These are phyloP conservation scores for Herpotrichia juniperi DNA, from an alignment of 2,329 filamentous ascomycete genomes.

Conservation along the genomic window DNA sequence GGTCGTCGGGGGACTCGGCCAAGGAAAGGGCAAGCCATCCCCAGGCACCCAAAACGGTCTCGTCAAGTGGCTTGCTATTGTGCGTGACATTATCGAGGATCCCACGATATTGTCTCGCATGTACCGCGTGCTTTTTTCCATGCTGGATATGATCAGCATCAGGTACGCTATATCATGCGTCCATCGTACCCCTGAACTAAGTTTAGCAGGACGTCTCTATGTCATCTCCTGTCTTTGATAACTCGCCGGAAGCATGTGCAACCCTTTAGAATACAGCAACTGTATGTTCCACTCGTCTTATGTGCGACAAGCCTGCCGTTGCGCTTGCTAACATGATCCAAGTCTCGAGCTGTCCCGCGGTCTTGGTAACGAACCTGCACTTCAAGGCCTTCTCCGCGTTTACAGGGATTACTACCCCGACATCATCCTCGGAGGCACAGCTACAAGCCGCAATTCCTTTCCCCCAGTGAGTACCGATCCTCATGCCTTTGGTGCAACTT, in stretches of 20 bases:
- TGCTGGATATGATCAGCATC: conserved; percentile 80
- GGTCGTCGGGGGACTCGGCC: conserved; percentile 75
- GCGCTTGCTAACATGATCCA: conserved; percentile 26
- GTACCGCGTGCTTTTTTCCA: conserved; percentile 79
- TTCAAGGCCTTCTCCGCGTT: conserved; percentile 77
- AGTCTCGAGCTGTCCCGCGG: conserved; percentile 56
- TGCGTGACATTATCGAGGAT: conserved; percentile 73
- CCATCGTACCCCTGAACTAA: conserved; percentile 24
- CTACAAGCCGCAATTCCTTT: conserved; percentile 48
- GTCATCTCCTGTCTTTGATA: conserved; percentile 78
- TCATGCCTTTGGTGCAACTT: conserved; percentile 15
- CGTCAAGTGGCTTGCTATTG: conserved; percentile 78
- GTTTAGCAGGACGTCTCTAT: conserved; percentile 57
- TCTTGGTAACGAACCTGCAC: conserved; percentile 69
- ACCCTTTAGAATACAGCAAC: conserved; percentile 79
- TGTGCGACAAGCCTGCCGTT: background rate
- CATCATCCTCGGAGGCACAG: conserved; percentile 76
- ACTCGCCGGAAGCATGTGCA: conserved; percentile 83
- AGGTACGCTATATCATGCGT: conserved; percentile 54
- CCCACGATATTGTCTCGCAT: conserved; percentile 68
- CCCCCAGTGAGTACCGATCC: conserved; percentile 43
- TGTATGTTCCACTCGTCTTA: conserved; percentile 48
- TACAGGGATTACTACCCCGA: conserved; percentile 93
- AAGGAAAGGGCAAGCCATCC: conserved; percentile 76
- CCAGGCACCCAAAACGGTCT: conserved; percentile 72